Base-by-base conservation (phyloP, 108 stramenopile species). In the Phaeodactylum tricornutum region DNA sequence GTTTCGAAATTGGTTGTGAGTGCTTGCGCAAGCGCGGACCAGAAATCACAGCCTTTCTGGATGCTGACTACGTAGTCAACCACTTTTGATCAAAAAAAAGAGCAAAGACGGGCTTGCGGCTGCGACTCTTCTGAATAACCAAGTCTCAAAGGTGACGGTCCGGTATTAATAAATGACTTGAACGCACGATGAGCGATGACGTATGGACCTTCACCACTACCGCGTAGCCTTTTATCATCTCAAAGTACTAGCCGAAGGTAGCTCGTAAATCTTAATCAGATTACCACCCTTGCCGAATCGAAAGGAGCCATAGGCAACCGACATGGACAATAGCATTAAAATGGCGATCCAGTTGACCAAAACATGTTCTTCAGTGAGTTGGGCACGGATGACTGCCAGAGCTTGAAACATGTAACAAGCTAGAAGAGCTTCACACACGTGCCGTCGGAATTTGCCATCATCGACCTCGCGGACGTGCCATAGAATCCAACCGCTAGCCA, bases 401-500 rank as follows among this genome's bases (percentile, higher is more conserved):
- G 80, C 60, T 57, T 90, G 87, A 12, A 90, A 45, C 6, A 69
- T n/a, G 50, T 90, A 90, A 39, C 87, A 90, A 3, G 69, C 42
- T 29, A 74, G 75, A 16, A 83, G 57, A 7, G 81, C 83, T 59
- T 90, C 87, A 55, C 82, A 84, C n/a, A 90, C 66, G 27, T 72
- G 69, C 28, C 75, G 62, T 41, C 87, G 81, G 54, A 90, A 85
- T 41, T 62, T 57, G 4, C 87, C 87, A 62, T 90, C 87, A 52
- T 90, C 87, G 22, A 90, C 83, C 17, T 52, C 36, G 23, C 87
- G 49, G 7, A 77, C 62, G 55, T 85, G 62, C 65, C 79, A 85
- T 7, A 82, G 55, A 37, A 90, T 90, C 81, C 81, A 84, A 2
- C 87, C 87, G 35, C 79, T 64, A 29, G 87, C 83, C 17, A 90